phyloP scores from a whole-genome alignment of 148 eudicot genomes.

The Bassia scoparia region DNA sequence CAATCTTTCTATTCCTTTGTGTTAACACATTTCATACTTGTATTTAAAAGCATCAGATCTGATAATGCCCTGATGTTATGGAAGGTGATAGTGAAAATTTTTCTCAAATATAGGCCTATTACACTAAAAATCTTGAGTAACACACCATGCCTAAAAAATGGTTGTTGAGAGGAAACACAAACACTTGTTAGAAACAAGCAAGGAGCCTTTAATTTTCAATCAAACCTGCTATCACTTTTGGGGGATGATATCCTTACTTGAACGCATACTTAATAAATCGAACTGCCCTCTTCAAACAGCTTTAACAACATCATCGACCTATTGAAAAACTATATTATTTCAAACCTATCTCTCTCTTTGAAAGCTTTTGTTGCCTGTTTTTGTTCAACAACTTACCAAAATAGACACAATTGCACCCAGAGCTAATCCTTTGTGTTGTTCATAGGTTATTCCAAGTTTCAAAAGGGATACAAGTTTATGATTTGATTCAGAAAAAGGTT shows the following conservation, averaged over 20 bases:
- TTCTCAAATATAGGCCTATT: neutral
- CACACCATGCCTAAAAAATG: neutral
- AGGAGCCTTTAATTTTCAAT: neutral
- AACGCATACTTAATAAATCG: neutral
- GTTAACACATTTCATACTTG: neutral
- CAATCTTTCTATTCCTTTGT: neutral
- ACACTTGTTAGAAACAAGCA: neutral
- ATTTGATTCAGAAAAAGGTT: too few species aligned
- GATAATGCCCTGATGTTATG: too few species aligned
- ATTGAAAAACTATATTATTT: neutral
- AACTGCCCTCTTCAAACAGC: neutral
- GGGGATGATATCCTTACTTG: neutral
- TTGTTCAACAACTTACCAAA: neutral
- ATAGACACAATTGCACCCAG: neutral
- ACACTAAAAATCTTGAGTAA: neutral
- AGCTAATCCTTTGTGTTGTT: neutral
- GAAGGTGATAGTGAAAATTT: too few species aligned
- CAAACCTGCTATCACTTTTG: neutral
- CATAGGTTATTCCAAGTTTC: neutral
- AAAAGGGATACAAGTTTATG: too few species aligned
- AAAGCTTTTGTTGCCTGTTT: neutral
- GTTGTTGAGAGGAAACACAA: neutral
- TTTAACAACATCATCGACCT: neutral
- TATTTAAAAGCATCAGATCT: neutral
- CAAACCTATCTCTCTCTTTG: neutral